Evolutionary conservation across 805 yeast species (phyloP).

Genomic region (Pichia cephalocereana): DNA sequence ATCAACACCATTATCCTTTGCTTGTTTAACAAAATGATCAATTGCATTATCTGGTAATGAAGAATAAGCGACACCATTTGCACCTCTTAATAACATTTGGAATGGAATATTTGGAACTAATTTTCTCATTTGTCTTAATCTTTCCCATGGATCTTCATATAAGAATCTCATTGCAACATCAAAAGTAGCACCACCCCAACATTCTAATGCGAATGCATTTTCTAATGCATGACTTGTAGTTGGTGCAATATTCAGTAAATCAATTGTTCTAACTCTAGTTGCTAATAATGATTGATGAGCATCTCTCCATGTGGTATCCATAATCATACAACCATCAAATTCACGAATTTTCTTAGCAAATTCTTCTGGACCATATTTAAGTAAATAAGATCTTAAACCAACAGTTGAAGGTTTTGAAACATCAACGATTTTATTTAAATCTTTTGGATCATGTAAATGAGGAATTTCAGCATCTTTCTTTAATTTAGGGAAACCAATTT

Average conservation of each 20-base stretch:
- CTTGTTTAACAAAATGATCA: conserved; percentile 92
- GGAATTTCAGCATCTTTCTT: conserved; percentile 71
- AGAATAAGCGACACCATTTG: conserved; percentile 97
- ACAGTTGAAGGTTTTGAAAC: conserved; percentile 44
- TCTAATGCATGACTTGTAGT: conserved; percentile 84
- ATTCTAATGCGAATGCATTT: conserved; percentile 92
- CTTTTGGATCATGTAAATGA: conserved; percentile 45
- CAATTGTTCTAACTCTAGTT: conserved; percentile 93
- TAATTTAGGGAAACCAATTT: conserved; percentile 84
- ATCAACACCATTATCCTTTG: conserved; percentile 93
- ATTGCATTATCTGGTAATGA: conserved; percentile 98
- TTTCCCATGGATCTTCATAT: conserved; percentile 98
- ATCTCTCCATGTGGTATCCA: conserved; percentile 99
- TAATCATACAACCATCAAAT: conserved; percentile 78
- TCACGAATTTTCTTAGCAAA: conserved; percentile 84
- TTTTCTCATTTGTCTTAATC: conserved; percentile 78
- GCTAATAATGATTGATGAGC: conserved; percentile 98
- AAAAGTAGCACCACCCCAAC: conserved; percentile 99
- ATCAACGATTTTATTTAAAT: conserved; percentile 54
- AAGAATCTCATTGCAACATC: conserved; percentile 98
- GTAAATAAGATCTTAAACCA: conserved; percentile 89
- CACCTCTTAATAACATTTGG: conserved; percentile 99
- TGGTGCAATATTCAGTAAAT: conserved; percentile 84
- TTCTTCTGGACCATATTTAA: conserved; percentile 78
- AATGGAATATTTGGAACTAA: conserved; percentile 97